Conservation (phyloP, 495 filamentous ascomycete genomes). For the Penicillium manginii region DNA sequence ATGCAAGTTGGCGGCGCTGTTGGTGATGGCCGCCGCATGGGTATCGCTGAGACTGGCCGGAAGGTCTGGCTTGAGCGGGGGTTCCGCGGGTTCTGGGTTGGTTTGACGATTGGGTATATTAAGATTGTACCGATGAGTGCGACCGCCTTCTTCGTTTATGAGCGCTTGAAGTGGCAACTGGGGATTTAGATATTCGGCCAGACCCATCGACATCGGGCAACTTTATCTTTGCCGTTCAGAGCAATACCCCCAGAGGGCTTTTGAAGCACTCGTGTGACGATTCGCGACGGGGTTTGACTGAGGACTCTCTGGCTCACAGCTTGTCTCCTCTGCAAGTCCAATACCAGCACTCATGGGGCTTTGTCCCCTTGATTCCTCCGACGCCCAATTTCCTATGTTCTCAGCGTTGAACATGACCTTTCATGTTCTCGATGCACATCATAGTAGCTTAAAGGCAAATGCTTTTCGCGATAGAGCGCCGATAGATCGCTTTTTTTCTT, state of each 20-base stretch:
- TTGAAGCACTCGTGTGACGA: too few species aligned
- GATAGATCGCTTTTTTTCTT: slow-evolving; percentile 15
- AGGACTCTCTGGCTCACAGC: neutral
- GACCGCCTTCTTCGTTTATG: slow-evolving; percentile 77
- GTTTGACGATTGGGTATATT: slow-evolving; percentile 89
- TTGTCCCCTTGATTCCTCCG: too few species aligned
- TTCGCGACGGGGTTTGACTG: too few species aligned
- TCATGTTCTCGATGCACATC: slow-evolving; percentile 7
- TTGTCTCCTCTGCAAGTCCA: slow-evolving; percentile 6
- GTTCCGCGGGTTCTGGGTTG: slow-evolving; percentile 85
- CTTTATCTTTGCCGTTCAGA: too few species aligned
- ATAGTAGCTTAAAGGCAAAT: slow-evolving; percentile 1
- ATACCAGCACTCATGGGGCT: too few species aligned
- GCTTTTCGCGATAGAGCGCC: slow-evolving; percentile 16
- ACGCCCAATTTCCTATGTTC: too few species aligned
- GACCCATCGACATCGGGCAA: neutral
- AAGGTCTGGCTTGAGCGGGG: slow-evolving; percentile 77
- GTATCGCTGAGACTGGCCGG: slow-evolving; percentile 75
- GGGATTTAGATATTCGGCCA: slow-evolving; percentile 59
- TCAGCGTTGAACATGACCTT: neutral
- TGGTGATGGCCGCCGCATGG: slow-evolving; percentile 78
- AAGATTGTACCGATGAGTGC: slow-evolving; percentile 94
- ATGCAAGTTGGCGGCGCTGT: slow-evolving; percentile 98
- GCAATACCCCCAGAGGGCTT: too few species aligned
- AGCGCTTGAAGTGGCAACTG: slow-evolving; percentile 74